These are phyloP conservation scores for Hanseniaspora thailandica DNA, from an alignment of 805 yeast genomes.

Conservation along the genomic window DNA sequence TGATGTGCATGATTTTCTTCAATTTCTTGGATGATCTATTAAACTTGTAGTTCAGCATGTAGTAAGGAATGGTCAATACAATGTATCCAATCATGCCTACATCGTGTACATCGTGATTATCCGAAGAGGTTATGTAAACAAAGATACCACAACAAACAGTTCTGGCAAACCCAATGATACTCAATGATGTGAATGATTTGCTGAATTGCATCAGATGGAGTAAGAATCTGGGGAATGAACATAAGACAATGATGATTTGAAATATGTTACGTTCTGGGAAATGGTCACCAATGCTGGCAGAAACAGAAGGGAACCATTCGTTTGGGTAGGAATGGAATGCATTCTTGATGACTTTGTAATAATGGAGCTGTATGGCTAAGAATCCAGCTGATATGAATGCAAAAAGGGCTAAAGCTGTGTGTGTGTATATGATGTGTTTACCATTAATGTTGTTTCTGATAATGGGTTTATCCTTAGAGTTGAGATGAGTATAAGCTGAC, in stretches of 20 bases:
- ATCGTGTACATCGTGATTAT: conserved; percentile 93
- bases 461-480: neutral
- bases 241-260: conserved; percentile 81
- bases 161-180: conserved; percentile 59
- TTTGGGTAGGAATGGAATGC: conserved; percentile 85
- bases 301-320: conserved; percentile 97
- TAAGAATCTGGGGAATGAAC: conserved; percentile 84
- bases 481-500: neutral
- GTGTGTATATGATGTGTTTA: conserved; percentile 34
- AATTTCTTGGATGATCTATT: conserved; percentile 25
- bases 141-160: conserved; percentile 97
- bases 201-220: conserved; percentile 38
- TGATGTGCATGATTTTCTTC: conserved; percentile 41
- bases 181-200: conserved; percentile 24
- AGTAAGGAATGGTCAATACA: conserved; percentile 86
- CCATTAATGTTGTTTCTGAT: neutral
- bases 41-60: conserved; percentile 38
- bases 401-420: conserved; percentile 54
- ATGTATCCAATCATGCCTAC: conserved; percentile 88
- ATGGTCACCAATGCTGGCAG: conserved; percentile 93
- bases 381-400: conserved; percentile 68
- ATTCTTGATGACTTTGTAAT: conserved; percentile 76
- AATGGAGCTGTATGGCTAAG: conserved; percentile 70
- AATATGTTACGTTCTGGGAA: conserved; percentile 91
- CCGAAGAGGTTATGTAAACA: conserved; percentile 95